A percentile compares a stretch with the other conserved stretches of the same genome.
Conservation (phyloP, 495 filamentous ascomycete genomes). For the Immersiella caudata region DNA sequence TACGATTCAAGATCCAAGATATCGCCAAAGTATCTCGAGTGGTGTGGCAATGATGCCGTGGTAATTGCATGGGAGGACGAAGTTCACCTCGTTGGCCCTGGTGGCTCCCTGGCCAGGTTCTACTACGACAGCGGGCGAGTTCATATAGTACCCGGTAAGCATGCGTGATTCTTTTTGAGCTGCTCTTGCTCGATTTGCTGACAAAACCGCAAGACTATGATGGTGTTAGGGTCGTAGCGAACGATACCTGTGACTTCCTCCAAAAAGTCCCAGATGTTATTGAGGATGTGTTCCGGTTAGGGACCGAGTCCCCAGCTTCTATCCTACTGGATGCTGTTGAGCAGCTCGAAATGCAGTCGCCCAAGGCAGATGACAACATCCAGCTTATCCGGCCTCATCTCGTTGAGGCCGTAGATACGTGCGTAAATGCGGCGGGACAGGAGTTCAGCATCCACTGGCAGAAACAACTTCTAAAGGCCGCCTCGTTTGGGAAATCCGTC, state of each 20-base stretch:
- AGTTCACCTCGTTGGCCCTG: constrained; percentile 90
- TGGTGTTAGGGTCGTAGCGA: constrained; percentile 83
- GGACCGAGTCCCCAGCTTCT: constrained; percentile 78
- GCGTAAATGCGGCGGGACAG: constrained; percentile 86
- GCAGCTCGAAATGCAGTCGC: constrained; percentile 88
- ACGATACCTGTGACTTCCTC: constrained; percentile 91
- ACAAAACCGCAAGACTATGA: constrained; percentile 69
- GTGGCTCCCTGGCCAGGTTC: constrained; percentile 75
- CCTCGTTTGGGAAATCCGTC: constrained; percentile 95
- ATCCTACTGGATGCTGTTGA: constrained; percentile 90
- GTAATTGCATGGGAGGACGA: constrained; percentile 98
- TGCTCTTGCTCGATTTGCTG: constrained; percentile 60
- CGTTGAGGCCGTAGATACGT: constrained; percentile 88
- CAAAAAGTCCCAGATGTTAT: constrained; percentile 90
- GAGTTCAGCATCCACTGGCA: constrained; percentile 92
- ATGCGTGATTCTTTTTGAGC: constrained; percentile 33
- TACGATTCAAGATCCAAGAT: constrained; percentile 86
- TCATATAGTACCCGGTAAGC: constrained; percentile 80
- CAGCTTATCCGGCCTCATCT: constrained; percentile 85
- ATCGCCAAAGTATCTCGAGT: constrained; percentile 84
- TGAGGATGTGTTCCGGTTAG: constrained; percentile 85
- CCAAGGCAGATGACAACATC: constrained; percentile 96
- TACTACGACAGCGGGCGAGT: constrained; percentile 84
- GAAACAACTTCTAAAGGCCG: constrained; percentile 91
- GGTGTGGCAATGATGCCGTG: constrained; percentile 96